Percentiles rank a stretch among this genome's conserved stretches.
Conservation (phyloP, 495 filamentous ascomycete species). For the Tuber calosporum region DNA sequence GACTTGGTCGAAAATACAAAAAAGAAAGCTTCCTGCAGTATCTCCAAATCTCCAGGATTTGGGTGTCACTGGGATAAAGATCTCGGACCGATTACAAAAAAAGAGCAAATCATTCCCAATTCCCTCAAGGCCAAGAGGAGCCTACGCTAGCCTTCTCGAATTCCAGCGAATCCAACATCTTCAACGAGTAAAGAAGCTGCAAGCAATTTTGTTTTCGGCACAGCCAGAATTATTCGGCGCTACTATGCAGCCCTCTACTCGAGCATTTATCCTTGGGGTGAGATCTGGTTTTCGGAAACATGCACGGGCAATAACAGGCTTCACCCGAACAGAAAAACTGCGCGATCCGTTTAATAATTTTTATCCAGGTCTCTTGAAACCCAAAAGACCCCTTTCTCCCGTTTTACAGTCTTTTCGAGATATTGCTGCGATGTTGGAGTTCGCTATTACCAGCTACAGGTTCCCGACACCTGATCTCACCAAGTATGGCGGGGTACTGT, state of each 20-base stretch:
- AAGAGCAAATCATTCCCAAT: background rate
- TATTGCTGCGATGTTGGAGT: too few species aligned
- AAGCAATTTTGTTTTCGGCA: background rate
- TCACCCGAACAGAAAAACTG: too few species aligned
- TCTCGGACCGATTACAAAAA: background rate
- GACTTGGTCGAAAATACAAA: background rate
- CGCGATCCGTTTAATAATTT: too few species aligned
- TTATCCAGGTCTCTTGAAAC: too few species aligned
- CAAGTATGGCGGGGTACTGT: background rate
- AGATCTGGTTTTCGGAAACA: too few species aligned
- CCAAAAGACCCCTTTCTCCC: too few species aligned
- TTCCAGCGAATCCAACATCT: background rate
- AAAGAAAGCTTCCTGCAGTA: background rate
- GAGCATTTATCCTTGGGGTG: too few species aligned
- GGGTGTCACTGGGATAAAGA: background rate
- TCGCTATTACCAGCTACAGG: too few species aligned
- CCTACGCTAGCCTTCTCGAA: background rate
- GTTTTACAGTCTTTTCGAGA: too few species aligned
- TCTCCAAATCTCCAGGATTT: background rate
- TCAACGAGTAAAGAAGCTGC: background rate
- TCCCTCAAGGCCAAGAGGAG: background rate
- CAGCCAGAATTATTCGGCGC: background rate
- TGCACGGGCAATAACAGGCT: too few species aligned
- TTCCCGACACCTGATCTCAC: too few species aligned
- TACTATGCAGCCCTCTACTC: background rate